Conservation (phyloP, 2,329 filamentous ascomycete species). For the Dactylellina cionopaga region DNA sequence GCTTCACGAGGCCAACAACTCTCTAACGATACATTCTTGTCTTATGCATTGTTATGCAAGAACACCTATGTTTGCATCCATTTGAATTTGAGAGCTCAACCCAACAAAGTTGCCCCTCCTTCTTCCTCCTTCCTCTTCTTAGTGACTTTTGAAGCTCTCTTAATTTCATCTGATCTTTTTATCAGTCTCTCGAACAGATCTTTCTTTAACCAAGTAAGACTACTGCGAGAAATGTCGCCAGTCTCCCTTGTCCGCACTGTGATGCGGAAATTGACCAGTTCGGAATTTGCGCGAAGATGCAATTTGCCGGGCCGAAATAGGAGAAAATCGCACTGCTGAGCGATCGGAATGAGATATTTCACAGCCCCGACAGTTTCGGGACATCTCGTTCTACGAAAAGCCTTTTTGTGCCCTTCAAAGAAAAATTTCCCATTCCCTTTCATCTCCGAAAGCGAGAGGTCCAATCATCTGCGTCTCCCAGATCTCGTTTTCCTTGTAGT, state of each 20-base stretch:
- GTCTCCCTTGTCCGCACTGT: conserved; percentile 1
- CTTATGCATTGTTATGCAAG: conserved; percentile 52
- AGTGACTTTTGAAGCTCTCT: conserved; percentile 16
- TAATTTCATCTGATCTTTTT: conserved; percentile 50
- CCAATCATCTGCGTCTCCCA: conserved; percentile 39
- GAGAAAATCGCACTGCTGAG: conserved; percentile 23
- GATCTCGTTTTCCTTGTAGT: conserved; percentile 46
- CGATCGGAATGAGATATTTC: conserved; percentile 53
- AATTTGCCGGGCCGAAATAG: conserved; percentile 50
- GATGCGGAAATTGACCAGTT: conserved; percentile 37
- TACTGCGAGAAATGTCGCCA: too few relatives aligned
- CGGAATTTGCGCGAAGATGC: conserved; percentile 26
- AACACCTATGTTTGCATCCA: conserved; percentile 38
- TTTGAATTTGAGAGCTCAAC: conserved; percentile 42
- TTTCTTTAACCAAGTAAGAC: too few relatives aligned
- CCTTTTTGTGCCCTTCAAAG: neutral
- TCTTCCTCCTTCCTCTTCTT: neutral
- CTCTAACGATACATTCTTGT: conserved; percentile 41
- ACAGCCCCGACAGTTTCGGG: conserved; percentile 35
- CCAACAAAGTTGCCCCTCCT: conserved; percentile 35
- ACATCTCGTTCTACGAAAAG: conserved; percentile 14
- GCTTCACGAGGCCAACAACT: conserved; percentile 48
- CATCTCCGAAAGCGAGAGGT: conserved; percentile 11
- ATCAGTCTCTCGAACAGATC: conserved; percentile 11
- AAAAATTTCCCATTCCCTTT: conserved; percentile 3